Conservation (phyloP, 2,329 filamentous ascomycete genomes). For the Clonostachys rosea region DNA sequence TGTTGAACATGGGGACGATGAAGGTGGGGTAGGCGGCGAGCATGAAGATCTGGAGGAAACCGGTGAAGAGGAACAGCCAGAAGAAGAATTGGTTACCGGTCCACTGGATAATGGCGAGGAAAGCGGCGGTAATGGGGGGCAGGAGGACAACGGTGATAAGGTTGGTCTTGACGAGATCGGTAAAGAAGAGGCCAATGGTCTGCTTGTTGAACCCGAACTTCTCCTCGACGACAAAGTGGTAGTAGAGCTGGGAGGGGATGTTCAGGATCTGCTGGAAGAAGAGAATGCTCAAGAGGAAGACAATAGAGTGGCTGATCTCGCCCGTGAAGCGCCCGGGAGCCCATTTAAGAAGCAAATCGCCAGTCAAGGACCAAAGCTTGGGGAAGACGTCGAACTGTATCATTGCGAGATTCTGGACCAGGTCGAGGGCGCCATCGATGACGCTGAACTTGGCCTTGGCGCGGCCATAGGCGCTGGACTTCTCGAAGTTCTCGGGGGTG, state of each 20-base stretch:
- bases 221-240: constrained; percentile 93
- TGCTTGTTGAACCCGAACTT: constrained; percentile 99
- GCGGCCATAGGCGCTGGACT: constrained; percentile 92
- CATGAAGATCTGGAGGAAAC: constrained; percentile 85
- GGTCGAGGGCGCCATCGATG: constrained; percentile 74
- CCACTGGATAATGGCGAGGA: constrained; percentile 90
- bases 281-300: constrained; percentile 87
- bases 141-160: constrained; percentile 74
- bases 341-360: constrained; percentile 67
- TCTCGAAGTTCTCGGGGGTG: constrained; percentile 85
- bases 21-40: constrained; percentile 95
- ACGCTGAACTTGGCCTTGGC: constrained; percentile 91
- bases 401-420: constrained; percentile 83
- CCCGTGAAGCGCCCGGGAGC: constrained; percentile 77
- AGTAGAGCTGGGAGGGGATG: constrained; percentile 81
- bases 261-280: constrained; percentile 75
- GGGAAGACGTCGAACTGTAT: constrained; percentile 90
- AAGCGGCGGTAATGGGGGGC: constrained; percentile 83
- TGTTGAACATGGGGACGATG: constrained; percentile 96
- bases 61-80: constrained; percentile 92
- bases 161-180: constrained; percentile 88
- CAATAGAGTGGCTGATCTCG: constrained; percentile 88
- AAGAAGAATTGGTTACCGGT: constrained; percentile 96
- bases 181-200: constrained; percentile 81
- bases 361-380: constrained; percentile 82